phyloP scores from a whole-genome alignment of 2,329 filamentous ascomycete genomes.

The Tolypocladium inflatum region DNA sequence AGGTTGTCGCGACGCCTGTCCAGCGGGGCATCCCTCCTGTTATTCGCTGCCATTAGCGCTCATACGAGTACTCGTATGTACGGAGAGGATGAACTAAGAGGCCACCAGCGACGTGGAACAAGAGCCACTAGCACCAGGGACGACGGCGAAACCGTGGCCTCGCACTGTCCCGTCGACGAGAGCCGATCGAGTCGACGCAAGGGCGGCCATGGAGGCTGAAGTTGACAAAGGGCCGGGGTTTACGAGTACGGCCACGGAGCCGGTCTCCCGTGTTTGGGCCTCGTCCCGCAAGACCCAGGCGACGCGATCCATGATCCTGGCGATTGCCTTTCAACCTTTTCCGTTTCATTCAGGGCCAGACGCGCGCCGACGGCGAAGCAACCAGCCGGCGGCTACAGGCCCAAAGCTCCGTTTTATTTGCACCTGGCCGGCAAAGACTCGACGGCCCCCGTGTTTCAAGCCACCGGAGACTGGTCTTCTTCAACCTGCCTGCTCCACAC shows the following conservation, averaged over 20 bases:
- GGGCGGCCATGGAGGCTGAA: background rate
- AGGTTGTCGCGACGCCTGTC: background rate
- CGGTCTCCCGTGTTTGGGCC: background rate
- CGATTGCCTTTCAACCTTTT: background rate
- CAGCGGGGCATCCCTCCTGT: background rate
- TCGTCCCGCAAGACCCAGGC: background rate
- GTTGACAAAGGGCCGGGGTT: background rate
- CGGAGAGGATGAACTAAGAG: background rate
- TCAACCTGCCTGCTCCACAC: background rate
- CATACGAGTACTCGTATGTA: background rate
- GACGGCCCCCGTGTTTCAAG: background rate
- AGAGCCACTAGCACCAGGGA: background rate
- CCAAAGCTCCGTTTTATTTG: background rate
- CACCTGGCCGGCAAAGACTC: background rate
- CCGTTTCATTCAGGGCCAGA: background rate
- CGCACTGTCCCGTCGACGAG: background rate
- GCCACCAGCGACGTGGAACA: background rate
- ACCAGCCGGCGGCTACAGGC: background rate
- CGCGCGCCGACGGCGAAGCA: background rate
- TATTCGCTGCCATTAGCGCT: background rate
- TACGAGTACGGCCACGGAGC: background rate
- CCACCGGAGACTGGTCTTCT: background rate
- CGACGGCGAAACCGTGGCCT: background rate
- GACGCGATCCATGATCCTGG: background rate
- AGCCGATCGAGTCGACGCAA: background rate